phyloP scores from a whole-genome alignment of 2,329 filamentous ascomycete genomes.

The Pseudogymnoascus sp. region DNA sequence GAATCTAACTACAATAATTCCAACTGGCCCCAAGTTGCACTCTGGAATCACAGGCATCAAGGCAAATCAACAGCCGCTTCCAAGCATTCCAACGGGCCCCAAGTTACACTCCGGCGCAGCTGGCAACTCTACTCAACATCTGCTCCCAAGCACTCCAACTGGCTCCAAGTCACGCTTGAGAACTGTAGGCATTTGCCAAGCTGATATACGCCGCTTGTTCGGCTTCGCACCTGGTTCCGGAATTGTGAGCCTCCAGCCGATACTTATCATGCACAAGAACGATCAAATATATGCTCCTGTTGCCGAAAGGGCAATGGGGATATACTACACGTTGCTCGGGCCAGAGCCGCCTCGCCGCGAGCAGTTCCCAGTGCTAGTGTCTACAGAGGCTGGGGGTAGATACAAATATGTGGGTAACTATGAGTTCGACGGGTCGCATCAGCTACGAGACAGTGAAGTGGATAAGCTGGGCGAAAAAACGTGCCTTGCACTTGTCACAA shows the following conservation, averaged over 20 bases:
- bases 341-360: neutral
- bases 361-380: neutral
- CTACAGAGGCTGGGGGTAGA: neutral
- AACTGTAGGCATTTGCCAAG: neutral
- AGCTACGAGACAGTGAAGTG: neutral
- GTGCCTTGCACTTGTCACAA: neutral
- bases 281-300: neutral
- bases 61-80: neutral
- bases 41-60: neutral
- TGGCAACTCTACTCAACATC: neutral
- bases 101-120: neutral
- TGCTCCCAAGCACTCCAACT: neutral
- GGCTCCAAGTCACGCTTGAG: neutral
- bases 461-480: neutral
- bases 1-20: neutral
- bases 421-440: neutral
- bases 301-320: neutral
- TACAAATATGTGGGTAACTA: neutral
- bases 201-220: neutral
- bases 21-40: neutral
- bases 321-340: neutral
- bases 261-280: neutral
- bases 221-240: neutral
- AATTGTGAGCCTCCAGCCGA: neutral
- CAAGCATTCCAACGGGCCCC: neutral